These are phyloP conservation scores for Garcia nutans DNA, from an alignment of 345 rosid genomes.

Conservation along the genomic window DNA sequence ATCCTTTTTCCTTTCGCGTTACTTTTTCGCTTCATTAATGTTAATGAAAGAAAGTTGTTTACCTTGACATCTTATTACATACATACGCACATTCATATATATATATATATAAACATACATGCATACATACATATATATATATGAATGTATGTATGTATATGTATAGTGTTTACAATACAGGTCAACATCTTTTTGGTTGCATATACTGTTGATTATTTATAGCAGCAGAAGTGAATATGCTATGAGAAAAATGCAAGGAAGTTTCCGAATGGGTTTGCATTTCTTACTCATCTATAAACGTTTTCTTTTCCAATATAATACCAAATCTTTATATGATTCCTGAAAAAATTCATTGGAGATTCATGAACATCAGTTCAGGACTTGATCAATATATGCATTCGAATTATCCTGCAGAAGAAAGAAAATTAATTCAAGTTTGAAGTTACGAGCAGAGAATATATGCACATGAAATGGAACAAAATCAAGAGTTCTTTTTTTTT, in stretches of 20 bases:
- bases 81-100: too few species aligned
- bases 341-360: background rate
- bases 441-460: background rate
- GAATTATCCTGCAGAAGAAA: background rate
- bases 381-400: too few species aligned
- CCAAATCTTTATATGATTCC: background rate
- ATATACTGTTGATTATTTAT: background rate
- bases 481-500: background rate
- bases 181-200: background rate
- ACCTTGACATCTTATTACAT: background rate
- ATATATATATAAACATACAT: too few species aligned
- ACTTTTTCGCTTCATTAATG: background rate
- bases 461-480: background rate
- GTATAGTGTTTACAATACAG: too few species aligned
- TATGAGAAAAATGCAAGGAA: background rate
- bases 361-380: background rate
- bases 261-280: background rate
- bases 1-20: constrained; percentile 4
- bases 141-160: too few species aligned
- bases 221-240: background rate
- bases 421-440: background rate
- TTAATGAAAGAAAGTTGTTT: background rate
- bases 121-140: too few species aligned
- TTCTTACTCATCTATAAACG: too few species aligned
- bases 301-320: too few species aligned